phyloP scores from a whole-genome alignment of 2,329 filamentous ascomycete genomes.

The Trichophyton rubrum region DNA sequence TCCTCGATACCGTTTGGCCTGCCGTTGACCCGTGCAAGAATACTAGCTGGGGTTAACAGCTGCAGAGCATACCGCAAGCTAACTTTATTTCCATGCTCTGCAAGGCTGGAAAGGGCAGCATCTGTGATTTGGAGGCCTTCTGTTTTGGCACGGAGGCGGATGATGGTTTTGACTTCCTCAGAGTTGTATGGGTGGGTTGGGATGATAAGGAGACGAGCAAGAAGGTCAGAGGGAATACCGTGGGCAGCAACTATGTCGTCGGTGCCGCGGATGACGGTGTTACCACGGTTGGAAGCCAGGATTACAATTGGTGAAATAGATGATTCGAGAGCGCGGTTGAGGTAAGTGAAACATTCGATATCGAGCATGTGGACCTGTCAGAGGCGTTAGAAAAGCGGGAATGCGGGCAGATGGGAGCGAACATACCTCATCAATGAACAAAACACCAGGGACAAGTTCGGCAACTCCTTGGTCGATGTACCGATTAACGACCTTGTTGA shows the following conservation, averaged over 20 bases:
- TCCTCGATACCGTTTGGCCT: slow-evolving; percentile 59
- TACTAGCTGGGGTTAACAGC: slow-evolving; percentile 76
- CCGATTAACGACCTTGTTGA: slow-evolving; percentile 98
- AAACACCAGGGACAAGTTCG: slow-evolving; percentile 90
- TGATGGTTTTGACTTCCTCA: slow-evolving; percentile 85
- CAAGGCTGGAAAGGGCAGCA: slow-evolving; percentile 73
- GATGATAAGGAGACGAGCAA: slow-evolving; percentile 88
- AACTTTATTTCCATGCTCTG: slow-evolving; percentile 75
- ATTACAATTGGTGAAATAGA: slow-evolving; percentile 93
- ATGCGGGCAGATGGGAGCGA: neutral
- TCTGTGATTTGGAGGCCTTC: slow-evolving; percentile 71
- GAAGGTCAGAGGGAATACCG: slow-evolving; percentile 85
- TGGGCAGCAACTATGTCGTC: slow-evolving; percentile 70
- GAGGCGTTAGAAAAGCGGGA: neutral
- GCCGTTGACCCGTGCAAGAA: slow-evolving; percentile 75
- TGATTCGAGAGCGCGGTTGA: slow-evolving; percentile 94
- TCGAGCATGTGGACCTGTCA: slow-evolving; percentile 94
- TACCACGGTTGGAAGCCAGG: slow-evolving; percentile 89
- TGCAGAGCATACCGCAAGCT: slow-evolving; percentile 89
- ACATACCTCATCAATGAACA: slow-evolving; percentile 93
- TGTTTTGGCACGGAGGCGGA: slow-evolving; percentile 68
- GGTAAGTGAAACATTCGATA: slow-evolving; percentile 96
- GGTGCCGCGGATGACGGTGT: slow-evolving; percentile 82
- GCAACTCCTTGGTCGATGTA: slow-evolving; percentile 98
- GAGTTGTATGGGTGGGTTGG: slow-evolving; percentile 81